Conservation (phyloP, 805 yeast genomes). For the Metschnikowia koreensis region DNA sequence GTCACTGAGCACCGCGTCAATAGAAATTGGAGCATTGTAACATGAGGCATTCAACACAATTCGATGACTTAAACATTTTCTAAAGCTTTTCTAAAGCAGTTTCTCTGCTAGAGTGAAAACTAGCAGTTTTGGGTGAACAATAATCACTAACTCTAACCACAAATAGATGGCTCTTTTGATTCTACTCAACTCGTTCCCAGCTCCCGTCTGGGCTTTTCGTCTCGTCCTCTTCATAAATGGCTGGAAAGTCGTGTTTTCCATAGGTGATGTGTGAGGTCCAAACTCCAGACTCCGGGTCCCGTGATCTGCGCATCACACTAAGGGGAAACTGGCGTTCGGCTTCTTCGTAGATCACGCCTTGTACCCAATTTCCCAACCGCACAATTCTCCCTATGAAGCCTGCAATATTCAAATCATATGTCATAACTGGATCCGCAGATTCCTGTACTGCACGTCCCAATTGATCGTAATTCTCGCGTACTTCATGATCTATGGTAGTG, state of each 20-base stretch:
- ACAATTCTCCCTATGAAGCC: conserved; percentile 45
- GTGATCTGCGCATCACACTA: conserved; percentile 27
- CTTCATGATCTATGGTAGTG: conserved; percentile 27
- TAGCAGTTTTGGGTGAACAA: too few relatives aligned
- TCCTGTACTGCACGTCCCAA: background rate
- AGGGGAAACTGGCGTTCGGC: conserved; percentile 20
- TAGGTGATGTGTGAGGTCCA: conserved; percentile 29
- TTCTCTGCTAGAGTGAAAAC: too few relatives aligned
- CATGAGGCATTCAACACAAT: too few relatives aligned
- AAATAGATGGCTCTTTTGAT: background rate
- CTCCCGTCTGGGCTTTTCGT: background rate
- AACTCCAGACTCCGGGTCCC: conserved; percentile 11
- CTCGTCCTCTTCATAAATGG: background rate
- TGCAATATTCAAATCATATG: conserved; percentile 15
- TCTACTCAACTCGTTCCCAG: conserved; percentile 7
- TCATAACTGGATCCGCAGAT: conserved; percentile 23
- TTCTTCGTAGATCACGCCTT: conserved; percentile 43
- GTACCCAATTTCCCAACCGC: conserved; percentile 50
- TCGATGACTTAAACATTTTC: too few relatives aligned
- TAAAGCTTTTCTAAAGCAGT: too few relatives aligned
- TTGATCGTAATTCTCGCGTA: conserved; percentile 20
- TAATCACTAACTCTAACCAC: too few relatives aligned
- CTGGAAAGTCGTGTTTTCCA: conserved; percentile 29
- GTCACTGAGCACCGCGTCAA: too few relatives aligned
- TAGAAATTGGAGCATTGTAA: too few relatives aligned